Percentiles rank a stretch among this genome's conserved stretches.
phyloP scores from a whole-genome alignment of 2,329 filamentous ascomycete species.

The Mycosphaerelloides madeirae region DNA sequence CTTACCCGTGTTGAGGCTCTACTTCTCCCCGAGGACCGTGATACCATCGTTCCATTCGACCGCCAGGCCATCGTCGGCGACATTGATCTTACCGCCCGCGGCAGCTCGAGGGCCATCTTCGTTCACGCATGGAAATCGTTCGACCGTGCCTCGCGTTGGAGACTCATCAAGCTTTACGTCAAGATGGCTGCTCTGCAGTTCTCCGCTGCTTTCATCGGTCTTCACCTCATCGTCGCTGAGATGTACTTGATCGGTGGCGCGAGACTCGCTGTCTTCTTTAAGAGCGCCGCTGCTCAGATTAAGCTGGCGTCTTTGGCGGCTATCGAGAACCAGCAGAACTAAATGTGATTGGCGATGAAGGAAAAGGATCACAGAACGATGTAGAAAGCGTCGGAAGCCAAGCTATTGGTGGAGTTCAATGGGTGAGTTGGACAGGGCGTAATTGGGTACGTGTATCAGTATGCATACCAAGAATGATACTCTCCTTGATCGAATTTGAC shows the following conservation, averaged over 20 bases:
- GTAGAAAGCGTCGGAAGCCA: background rate
- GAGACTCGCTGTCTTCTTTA: conserved; percentile 22
- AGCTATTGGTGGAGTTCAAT: too few species aligned
- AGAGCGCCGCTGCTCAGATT: conserved; percentile 24
- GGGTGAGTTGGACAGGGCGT: too few species aligned
- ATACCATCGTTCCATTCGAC: conserved; percentile 86
- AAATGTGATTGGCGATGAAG: background rate
- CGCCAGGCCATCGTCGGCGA: conserved; percentile 67
- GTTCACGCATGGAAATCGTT: conserved; percentile 76
- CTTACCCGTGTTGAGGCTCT: conserved; percentile 82
- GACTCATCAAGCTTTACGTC: conserved; percentile 68
- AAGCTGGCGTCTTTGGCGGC: conserved; percentile 26
- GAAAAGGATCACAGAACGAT: background rate
- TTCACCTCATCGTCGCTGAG: conserved; percentile 26
- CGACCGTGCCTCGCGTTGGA: conserved; percentile 64
- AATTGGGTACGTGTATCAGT: too few species aligned
- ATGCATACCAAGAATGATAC: too few species aligned
- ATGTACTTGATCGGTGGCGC: conserved; percentile 29
- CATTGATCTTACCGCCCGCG: conserved; percentile 67
- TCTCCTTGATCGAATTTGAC: too few species aligned
- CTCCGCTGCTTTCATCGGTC: conserved; percentile 23
- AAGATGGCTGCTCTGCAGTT: conserved; percentile 60
- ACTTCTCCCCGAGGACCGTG: conserved; percentile 72
- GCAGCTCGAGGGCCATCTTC: conserved; percentile 54
- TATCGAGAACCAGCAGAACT: conserved; percentile 8